A percentile compares a stretch with the other conserved stretches of the same genome.
phyloP scores from a whole-genome alignment of 352 stramenopile species.

The Globisporangium splendens region DNA sequence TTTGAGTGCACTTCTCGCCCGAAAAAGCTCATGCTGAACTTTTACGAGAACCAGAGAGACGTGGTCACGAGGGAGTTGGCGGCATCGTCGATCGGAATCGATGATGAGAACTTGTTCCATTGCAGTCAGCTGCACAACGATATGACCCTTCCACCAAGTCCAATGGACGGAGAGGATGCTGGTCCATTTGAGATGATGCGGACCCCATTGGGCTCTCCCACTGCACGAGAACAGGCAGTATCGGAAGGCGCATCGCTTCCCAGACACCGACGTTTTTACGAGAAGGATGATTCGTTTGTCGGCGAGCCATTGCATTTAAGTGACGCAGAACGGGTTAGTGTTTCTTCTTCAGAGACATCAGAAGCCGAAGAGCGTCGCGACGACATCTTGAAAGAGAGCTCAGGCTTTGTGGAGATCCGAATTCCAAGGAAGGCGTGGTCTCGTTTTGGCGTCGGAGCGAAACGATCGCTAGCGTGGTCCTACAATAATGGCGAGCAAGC shows the following conservation, averaged over 20 bases:
- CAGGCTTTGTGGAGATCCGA: constrained; percentile 73
- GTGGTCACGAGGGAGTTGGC: constrained; percentile 21
- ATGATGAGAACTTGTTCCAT: constrained; percentile 48
- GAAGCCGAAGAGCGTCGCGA: constrained; percentile 32
- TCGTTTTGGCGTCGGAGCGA: constrained; percentile 54
- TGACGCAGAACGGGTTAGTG: constrained; percentile 56
- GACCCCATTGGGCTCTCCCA: constrained; percentile 48
- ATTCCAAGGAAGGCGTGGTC: constrained; percentile 84
- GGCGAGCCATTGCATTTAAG: constrained; percentile 48
- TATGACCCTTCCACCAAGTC: constrained; percentile 34
- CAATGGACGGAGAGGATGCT: constrained; percentile 43
- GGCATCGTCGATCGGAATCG: constrained; percentile 48
- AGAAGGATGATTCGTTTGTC: constrained; percentile 41
- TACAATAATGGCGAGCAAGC: constrained; percentile 76
- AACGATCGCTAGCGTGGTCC: constrained; percentile 70
- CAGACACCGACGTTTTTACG: constrained; percentile 41
- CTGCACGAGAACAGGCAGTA: constrained; percentile 9
- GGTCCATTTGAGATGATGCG: constrained; percentile 69
- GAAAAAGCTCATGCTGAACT: constrained; percentile 63
- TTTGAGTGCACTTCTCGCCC: constrained; percentile 64
- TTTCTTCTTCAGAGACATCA: constrained; percentile 64
- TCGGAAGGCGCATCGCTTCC: constrained; percentile 23
- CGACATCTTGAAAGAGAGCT: constrained; percentile 27
- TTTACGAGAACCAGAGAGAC: constrained; percentile 57
- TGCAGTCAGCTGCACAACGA: constrained; percentile 26